Evolutionary conservation across 2,329 filamentous ascomycete genomes (phyloP), one percentile per base, ranked within the genome.

Genomic region (Tolypocladium cylindrosporum): DNA sequence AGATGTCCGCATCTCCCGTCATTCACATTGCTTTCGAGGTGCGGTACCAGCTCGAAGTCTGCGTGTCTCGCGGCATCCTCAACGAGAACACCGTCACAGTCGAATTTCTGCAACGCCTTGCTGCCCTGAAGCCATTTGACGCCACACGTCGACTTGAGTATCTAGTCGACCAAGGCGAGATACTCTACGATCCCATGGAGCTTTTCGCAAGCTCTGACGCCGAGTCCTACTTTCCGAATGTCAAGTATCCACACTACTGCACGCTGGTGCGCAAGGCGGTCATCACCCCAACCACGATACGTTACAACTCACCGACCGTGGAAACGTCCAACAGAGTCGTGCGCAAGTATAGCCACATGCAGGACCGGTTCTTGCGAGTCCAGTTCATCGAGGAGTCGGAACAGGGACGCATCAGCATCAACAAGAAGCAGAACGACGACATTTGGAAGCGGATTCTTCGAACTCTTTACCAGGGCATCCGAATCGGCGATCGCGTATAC

Each of bases 21-120:
- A 56, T 70, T 13, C 65, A 70, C 37, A 76, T 93, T 4, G 75
- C 83, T 0, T 97, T 91, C 61, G 74, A 84, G 1, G 83, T 96
- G 1, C 83, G 90, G 19, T 99, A 97, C 67, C 91, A 96, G 69
- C 81, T 99, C 0, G 93, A 99, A 70, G 92, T 91, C 0, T 97
- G 93, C 68, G 79, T 97, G n/a, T 96, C 92, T 0, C 83, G 88
- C 36, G 85, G 86, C 0, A 78, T 85, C 31, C 74, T 99, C 14
- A 87, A 87, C 56, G 93, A 97, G 69, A 83, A 90, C 67, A 88
- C 82, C 53, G 80, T 97, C 51, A 80, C 77, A 1, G 69, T 72
- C 1, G 78, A 83, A 3, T 97, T 97, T 62, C 73, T 96, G 2
- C 68, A 77, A 36, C 79, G 74, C 48, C 77, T 97, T 21, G 75